Evolutionary conservation across 2,329 filamentous ascomycete species (phyloP), one percentile per base, ranked within the genome.

Genomic region (Ploettnerulaceae sp.): DNA sequence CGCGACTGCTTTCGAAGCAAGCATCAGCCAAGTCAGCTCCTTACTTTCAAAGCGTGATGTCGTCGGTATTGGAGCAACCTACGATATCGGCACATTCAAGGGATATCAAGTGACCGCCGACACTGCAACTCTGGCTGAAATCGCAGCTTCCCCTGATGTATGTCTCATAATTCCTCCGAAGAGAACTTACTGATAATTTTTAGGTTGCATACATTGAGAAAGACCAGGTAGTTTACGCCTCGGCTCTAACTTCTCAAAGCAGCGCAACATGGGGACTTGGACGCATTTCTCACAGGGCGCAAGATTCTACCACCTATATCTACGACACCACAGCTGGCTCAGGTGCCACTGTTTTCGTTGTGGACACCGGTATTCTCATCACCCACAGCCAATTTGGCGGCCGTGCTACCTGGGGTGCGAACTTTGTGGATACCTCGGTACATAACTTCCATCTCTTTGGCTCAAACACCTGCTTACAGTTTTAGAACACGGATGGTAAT

Each of bases 11-110:
- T 72, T 82, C 57, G 63, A 28, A 66, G 70, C 38, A 75, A 79
- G 31, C 62, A 66, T 77, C 58, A 63, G 67, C 24, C 68, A 64
- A 46, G 69, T 80, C 58, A 69, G 67, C 47, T 60, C 69, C 32
- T 63, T 72, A 34, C 63, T 83, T 46, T 67, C 73, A 61, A 80
- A 76, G 66, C 75, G 77, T 55, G 81, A 81, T 62, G 67, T 67
- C 62, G 75, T 45, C 39, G 54, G 55, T 21, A 51, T 63, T 43
- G 57, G 55, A 41, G 57, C 56, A 8, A 59, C 48, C 2, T 63
- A 57, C 32, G 47, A 54, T n/a, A 55, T 62, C 25, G 33, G 33
- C 5, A 34, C 37, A 18, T 53, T 63, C 26, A 57, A 58, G 39
- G 61, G 61, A 11, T 63, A 61, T 32, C 52, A 58, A 18, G 50